A percentile compares a stretch with the other conserved stretches of the same genome.
phyloP scores from a whole-genome alignment of 495 filamentous ascomycete species.

The Penicillium crystallinum region DNA sequence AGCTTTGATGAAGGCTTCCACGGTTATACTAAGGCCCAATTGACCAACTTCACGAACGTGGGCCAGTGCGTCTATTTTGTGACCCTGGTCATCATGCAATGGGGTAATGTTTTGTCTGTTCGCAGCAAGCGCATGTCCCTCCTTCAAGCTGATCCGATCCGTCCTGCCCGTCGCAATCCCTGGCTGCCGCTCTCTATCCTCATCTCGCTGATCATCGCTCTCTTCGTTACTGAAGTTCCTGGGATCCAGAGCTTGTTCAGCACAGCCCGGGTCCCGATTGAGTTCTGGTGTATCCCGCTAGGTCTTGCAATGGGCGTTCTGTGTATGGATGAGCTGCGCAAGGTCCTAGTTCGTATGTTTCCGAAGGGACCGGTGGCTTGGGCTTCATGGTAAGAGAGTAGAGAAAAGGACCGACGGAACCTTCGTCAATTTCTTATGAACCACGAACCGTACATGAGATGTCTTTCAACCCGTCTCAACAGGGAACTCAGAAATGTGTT shows the following conservation, averaged over 20 bases:
- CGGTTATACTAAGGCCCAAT: constrained; percentile 38
- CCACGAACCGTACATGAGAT: neutral
- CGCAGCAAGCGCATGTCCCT: constrained; percentile 48
- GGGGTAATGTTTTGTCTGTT: constrained; percentile 47
- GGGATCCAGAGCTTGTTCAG: constrained; percentile 44
- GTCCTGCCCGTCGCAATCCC: constrained; percentile 42
- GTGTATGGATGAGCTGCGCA: constrained; percentile 46
- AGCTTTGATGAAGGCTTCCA: constrained; percentile 43
- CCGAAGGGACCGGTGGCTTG: constrained; percentile 38
- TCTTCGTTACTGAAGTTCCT: constrained; percentile 49
- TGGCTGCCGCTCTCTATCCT: constrained; percentile 43
- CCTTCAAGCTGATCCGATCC: constrained; percentile 48
- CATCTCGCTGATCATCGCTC: constrained; percentile 44
- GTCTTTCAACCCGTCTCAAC: too few relatives aligned
- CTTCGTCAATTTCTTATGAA: neutral
- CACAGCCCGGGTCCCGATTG: constrained; percentile 43
- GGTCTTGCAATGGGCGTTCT: constrained; percentile 46
- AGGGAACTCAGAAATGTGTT: too few relatives aligned
- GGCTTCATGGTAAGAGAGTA: constrained; percentile 38
- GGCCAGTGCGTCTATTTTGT: constrained; percentile 68
- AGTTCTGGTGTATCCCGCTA: constrained; percentile 49
- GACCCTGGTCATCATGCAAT: constrained; percentile 57
- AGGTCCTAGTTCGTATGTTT: constrained; percentile 41
- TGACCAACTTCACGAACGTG: constrained; percentile 40
- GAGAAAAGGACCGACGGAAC: neutral